Evolutionary conservation across 352 stramenopile genomes (phyloP), one percentile per base, ranked within the genome.

Genomic region (Pythium volutum): DNA sequence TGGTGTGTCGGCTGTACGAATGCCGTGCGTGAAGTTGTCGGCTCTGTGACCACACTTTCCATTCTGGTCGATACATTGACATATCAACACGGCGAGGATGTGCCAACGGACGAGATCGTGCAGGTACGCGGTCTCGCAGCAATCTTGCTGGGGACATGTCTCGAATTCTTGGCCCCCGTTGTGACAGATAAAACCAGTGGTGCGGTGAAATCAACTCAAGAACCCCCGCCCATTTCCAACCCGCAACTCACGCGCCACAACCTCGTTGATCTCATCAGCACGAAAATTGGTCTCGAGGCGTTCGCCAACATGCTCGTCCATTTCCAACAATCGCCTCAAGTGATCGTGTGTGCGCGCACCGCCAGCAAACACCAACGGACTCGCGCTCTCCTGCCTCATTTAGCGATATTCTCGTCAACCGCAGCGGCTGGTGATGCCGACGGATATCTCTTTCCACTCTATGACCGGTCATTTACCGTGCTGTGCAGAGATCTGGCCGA

Each of bases 301-400:
- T 89, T 93, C 47, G 86, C 76, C n/a, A 81, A 87, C 53, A 73
- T 73, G 11, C 73, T 93, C 14, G 64, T 87, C n/a, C 70, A 73
- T 26, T 84, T 89, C 62, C 81, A 91, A 46, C 80, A 92, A 70
- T 71, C 67, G 16, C 65, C 76, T 3, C 67, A 71, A 33, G 56
- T 86, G 20, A 10, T 88, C 34, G 55, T 71, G 14, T 89, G 80
- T 62, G 70, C 69, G 2, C 77, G 65, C 20, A 27, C 60, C 15
- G 61, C 59, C 18, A 84, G 70, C 55, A 73, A 64, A 14, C 62
- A 66, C 5, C 77, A 86, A 29, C 74, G 67, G 22, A 75, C 73
- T 8, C 71, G 79, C 2, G 59, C 59, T 12, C 12, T 87, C 4
- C 57, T 88, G 9, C 57, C 70, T 4, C 74, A 78, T 27, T 73